Conservation (phyloP, 1,284 basidiomycete species). For the Rhodotorula sp. region DNA sequence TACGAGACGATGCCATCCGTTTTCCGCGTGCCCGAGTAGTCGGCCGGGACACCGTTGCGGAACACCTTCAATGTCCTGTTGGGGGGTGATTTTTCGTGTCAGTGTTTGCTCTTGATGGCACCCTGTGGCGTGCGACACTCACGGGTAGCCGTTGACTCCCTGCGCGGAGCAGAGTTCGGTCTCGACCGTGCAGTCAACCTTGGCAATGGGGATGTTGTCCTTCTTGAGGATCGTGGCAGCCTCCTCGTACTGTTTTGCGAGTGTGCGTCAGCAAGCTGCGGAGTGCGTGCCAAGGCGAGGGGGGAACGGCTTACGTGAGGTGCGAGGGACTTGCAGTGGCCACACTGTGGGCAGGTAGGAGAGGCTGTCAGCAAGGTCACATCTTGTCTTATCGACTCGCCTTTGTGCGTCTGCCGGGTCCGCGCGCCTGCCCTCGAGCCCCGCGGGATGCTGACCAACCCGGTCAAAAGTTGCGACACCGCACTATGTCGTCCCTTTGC, state of each 20-base stretch:
- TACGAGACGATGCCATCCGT: constrained; percentile 95
- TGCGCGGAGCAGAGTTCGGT: constrained; percentile 80
- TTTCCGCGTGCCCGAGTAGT: constrained; percentile 87
- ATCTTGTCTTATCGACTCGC: neutral
- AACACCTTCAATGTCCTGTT: constrained; percentile 74
- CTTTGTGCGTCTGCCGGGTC: no score
- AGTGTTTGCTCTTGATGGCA: no score
- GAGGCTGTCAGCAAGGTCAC: neutral
- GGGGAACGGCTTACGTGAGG: constrained; percentile 42
- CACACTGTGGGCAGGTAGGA: neutral
- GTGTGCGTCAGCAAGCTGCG: neutral
- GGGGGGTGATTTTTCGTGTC: no score
- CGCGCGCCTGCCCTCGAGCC: no score
- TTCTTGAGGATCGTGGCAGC: constrained; percentile 90
- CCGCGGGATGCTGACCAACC: no score
- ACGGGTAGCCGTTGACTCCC: constrained; percentile 90
- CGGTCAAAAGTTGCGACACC: no score
- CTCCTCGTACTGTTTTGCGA: constrained; percentile 77
- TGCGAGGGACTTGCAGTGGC: constrained; percentile 41
- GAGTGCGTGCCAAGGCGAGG: neutral
- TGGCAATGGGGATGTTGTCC: constrained; percentile 85
- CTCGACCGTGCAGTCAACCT: constrained; percentile 65
- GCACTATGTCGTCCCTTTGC: no score
- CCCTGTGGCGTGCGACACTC: constrained; percentile 45
- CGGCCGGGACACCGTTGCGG: constrained; percentile 72